Evolutionary conservation across 176 grass and related monocot genomes (phyloP).

Genomic region (bread wheat (Triticum aestivum)): DNA sequence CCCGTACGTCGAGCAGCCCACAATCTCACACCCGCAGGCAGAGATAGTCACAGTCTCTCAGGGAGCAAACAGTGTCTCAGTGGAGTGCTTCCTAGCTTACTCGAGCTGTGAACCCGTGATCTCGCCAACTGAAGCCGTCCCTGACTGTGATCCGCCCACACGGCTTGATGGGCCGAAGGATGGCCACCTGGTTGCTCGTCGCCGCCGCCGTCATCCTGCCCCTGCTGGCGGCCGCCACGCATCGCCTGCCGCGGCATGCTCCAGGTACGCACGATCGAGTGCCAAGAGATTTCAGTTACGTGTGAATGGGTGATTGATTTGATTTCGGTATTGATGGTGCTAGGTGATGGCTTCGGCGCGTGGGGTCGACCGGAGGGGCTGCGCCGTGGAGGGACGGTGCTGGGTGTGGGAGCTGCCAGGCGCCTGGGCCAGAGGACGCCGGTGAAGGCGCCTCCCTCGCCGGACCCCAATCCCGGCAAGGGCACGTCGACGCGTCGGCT

Average conservation of each 20-base stretch:
- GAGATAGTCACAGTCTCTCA: too few species aligned
- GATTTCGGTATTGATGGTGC: not conserved
- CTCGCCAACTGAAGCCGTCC: too few species aligned
- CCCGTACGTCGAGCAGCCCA: too few species aligned
- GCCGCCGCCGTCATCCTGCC: not conserved
- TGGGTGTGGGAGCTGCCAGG: not conserved
- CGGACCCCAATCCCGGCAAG: not conserved
- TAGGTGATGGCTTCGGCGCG: not conserved
- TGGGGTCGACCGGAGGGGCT: not conserved
- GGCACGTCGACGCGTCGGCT: not conserved
- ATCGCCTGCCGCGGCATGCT: not conserved
- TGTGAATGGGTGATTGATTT: not conserved
- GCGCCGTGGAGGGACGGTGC: not conserved
- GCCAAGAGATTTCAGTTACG: not conserved
- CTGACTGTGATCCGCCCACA: too few species aligned
- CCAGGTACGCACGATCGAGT: not conserved
- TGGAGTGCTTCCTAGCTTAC: too few species aligned
- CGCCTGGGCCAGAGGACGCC: conserved; percentile 5
- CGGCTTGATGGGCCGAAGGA: too few species aligned
- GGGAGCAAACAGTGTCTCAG: too few species aligned
- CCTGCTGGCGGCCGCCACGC: not conserved
- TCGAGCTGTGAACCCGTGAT: too few species aligned
- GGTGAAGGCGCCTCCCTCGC: not conserved
- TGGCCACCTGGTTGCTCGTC: not conserved
- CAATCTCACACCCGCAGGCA: too few species aligned